Conservation (phyloP, 768 basidiomycete species). For the Lactarius sp. region DNA sequence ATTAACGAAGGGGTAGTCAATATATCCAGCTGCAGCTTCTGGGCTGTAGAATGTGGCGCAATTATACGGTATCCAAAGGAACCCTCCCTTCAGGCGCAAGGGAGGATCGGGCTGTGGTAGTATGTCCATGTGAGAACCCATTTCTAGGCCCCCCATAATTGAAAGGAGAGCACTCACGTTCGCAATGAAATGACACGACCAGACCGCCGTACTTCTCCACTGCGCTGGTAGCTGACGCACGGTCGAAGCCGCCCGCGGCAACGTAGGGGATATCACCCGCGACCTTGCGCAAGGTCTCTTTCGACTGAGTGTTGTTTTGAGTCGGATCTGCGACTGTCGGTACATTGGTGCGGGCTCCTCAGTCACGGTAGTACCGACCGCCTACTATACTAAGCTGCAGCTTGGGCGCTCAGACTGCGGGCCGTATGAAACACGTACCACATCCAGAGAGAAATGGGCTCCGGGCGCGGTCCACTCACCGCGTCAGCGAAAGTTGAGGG, state of each 20-base stretch:
- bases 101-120: constrained; percentile 22
- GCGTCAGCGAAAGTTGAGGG: no score
- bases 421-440: no score
- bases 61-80: constrained; percentile 5
- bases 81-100: constrained; percentile 12
- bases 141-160: neutral
- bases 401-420: no score
- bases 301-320: neutral
- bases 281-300: neutral
- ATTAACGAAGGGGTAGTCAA: neutral
- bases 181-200: constrained; percentile 12
- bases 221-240: neutral
- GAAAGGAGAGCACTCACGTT: constrained; percentile 6
- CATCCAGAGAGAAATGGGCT: no score
- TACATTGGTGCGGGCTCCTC: neutral
- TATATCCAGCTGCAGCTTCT: neutral
- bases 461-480: no score
- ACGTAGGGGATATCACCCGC: constrained; percentile 10
- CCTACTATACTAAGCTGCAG: no score
- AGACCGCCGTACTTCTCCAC: constrained; percentile 15
- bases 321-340: no score
- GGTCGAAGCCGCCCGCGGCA: constrained; percentile 10
- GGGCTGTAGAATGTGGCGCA: neutral
- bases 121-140: neutral
- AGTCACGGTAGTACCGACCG: no score